Evolutionary conservation across 2,329 filamentous ascomycete genomes (phyloP), one percentile per base, ranked within the genome.

Genomic region (Mollisiaceae sp.): DNA sequence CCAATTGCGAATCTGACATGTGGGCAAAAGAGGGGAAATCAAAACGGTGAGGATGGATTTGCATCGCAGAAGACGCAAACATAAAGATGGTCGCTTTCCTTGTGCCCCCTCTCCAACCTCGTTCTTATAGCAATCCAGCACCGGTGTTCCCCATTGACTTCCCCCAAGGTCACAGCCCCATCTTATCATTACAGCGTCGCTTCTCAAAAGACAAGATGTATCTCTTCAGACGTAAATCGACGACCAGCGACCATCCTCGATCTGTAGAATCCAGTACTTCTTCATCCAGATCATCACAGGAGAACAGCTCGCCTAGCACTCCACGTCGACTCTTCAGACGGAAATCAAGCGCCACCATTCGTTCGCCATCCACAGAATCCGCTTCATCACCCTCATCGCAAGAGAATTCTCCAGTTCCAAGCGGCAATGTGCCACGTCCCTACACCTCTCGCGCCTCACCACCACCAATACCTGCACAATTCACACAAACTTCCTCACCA

Each of bases 321-420:
- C 43, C 43, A n/a, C 43, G 43, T 20, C 43, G 43, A 32, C 47
- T 52, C 20, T 52, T 52, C 47, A 52, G 47, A 52, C 20, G 47
- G 22, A 52, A 52, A 15, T 52, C 47, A 24, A 52, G 24, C 24
- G 47, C 47, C 20, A 52, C 47, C 4, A 52, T 52, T 11, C 47
- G 47, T 11, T 22, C 47, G 27, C 27, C 47, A 14, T 52, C 47
- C 9, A 52, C 47, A 27, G 47, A 32, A 52, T 52, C 47, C 5
- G 12, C 47, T 12, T 12, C 20, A 11, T 27, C 47, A n/a, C 4
- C 38, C 3, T 12, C 20, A 32, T 27, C 20, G 27, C 20, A 52
- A 52, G 9, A 52, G 15, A 45, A 45, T 18, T 12, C 22, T 24
- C 47, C 47, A 32, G 20, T 22, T 32, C 47, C 20, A 52, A 52